phyloP scores from a whole-genome alignment of 257 asterid genomes.

The Cynanchum wilfordii region DNA sequence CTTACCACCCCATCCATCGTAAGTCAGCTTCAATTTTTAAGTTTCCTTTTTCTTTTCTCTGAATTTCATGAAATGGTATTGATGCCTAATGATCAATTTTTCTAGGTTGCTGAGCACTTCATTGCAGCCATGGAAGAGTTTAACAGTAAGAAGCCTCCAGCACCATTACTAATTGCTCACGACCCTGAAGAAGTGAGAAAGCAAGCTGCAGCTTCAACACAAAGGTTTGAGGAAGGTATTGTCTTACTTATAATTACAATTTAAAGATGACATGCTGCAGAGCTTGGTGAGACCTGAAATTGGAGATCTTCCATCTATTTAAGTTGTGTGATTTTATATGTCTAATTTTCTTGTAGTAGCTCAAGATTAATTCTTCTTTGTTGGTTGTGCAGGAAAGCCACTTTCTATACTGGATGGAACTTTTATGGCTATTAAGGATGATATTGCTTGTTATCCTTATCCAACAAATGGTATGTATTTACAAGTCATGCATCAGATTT shows the following conservation, averaged over 20 bases:
- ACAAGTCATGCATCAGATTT: neutral
- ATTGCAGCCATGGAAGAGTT: slow-evolving; percentile 80
- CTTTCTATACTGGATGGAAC: slow-evolving; percentile 87
- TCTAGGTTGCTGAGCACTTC: slow-evolving; percentile 90
- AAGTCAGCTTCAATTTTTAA: slow-evolving; percentile 31
- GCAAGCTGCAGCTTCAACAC: slow-evolving; percentile 93
- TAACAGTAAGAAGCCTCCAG: slow-evolving; percentile 47
- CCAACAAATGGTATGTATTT: slow-evolving; percentile 63
- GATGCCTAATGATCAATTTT: slow-evolving; percentile 7
- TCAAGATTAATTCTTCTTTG: slow-evolving; percentile 22
- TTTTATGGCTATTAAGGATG: slow-evolving; percentile 94
- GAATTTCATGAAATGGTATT: slow-evolving; percentile 7
- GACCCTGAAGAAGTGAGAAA: slow-evolving; percentile 76
- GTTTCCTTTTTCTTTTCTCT: slow-evolving; percentile 11
- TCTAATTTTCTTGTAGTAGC: neutral
- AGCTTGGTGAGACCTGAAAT: neutral
- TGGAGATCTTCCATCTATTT: neutral
- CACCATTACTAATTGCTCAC: slow-evolving; percentile 73
- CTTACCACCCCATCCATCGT: slow-evolving; percentile 81
- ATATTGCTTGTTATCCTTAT: slow-evolving; percentile 84
- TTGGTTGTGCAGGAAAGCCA: slow-evolving; percentile 60
- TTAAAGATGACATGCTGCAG: neutral
- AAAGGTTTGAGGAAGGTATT: slow-evolving; percentile 89
- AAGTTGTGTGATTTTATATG: neutral
- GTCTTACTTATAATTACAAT: neutral